phyloP scores from a whole-genome alignment of 164 flowering plant species.

The Vitis vinifera region DNA sequence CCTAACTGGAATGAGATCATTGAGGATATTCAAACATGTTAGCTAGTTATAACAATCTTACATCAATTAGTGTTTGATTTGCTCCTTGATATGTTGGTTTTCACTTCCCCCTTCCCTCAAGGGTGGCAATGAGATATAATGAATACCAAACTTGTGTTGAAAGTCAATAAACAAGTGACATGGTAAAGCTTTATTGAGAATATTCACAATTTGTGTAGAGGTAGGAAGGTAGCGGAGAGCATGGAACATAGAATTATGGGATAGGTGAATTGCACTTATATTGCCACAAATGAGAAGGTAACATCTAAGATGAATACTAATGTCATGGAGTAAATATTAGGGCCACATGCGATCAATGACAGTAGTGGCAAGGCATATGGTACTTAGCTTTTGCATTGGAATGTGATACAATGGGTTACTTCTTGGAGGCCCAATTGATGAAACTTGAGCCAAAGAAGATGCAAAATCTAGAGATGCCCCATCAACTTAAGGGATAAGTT shows the following conservation, averaged over 20 bases:
- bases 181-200: no score
- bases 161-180: no score
- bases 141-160: no score
- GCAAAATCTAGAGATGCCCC: background rate
- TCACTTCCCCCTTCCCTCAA: no score
- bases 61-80: no score
- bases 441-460: background rate
- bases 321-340: background rate
- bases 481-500: background rate
- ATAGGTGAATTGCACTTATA: background rate
- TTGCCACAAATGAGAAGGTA: background rate
- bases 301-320: background rate
- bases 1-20: no score
- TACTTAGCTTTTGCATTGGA: conserved; percentile 8
- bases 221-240: background rate
- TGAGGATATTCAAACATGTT: no score
- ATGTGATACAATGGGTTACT: background rate
- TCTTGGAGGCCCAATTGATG: conserved; percentile 1
- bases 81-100: no score
- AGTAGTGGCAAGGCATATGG: background rate
- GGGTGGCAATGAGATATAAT: no score
- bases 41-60: no score
- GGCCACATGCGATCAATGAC: background rate
- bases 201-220: no score
- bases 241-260: background rate